Percentiles rank a stretch among this genome's conserved stretches.
Evolutionary conservation across 2,329 filamentous ascomycete species (phyloP).

Genomic region (Periglandula ipomoeae): DNA sequence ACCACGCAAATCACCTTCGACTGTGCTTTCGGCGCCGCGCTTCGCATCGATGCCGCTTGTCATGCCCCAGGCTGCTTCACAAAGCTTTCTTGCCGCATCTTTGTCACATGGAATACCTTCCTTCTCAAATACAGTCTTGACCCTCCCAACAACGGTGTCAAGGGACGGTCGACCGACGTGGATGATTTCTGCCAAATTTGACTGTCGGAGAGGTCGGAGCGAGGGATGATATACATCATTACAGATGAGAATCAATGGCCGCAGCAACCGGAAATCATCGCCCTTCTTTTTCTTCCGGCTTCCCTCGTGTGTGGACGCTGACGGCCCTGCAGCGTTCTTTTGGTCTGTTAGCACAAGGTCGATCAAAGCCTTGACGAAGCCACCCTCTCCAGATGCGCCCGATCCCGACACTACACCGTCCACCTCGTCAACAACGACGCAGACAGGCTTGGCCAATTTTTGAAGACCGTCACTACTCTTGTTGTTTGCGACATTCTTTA

Average conservation of each 20-base stretch:
- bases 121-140: constrained; percentile 78
- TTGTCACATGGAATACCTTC: constrained; percentile 83
- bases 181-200: constrained; percentile 76
- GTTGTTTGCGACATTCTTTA: constrained; percentile 61
- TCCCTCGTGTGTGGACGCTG: constrained; percentile 12
- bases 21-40: constrained; percentile 57
- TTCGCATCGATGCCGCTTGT: constrained; percentile 60
- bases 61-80: constrained; percentile 76
- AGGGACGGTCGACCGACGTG: constrained; percentile 83
- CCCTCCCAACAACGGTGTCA: constrained; percentile 71
- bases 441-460: constrained; percentile 77
- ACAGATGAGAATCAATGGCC: constrained; percentile 88
- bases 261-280: constrained; percentile 77
- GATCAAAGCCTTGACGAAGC: constrained; percentile 90
- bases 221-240: constrained; percentile 95
- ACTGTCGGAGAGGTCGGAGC: constrained; percentile 76
- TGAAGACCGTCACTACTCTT: constrained; percentile 46
- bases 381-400: constrained; percentile 72
- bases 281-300: constrained; percentile 58
- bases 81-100: constrained; percentile 78
- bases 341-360: constrained; percentile 82
- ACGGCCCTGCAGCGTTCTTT: constrained; percentile 49
- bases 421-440: constrained; percentile 92
- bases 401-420: constrained; percentile 85
- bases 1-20: constrained; percentile 66